Evolutionary conservation across 1,284 basidiomycete species (phyloP).

Genomic region (Inonotus obliquus): DNA sequence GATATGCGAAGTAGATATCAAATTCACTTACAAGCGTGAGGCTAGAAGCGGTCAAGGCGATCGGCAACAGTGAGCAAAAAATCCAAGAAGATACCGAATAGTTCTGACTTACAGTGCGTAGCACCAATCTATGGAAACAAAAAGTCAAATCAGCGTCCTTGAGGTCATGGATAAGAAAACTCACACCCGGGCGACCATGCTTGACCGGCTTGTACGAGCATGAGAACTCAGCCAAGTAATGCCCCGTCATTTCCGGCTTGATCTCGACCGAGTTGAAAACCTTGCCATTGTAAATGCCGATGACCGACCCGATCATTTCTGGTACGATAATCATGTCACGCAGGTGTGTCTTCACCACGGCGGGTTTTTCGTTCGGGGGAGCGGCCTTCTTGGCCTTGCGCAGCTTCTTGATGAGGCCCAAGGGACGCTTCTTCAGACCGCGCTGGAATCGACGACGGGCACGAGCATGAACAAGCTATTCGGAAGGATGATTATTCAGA

Average conservation of each 20-base stretch:
- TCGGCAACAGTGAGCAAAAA: constrained; percentile 15
- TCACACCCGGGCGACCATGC: constrained; percentile 96
- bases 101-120: constrained; percentile 54
- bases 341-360: constrained; percentile 98
- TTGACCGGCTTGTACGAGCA: constrained; percentile 98
- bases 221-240: constrained; percentile 96
- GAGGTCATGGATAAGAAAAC: constrained; percentile 26
- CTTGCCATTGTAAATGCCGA: constrained; percentile 98
- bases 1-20: constrained; percentile 6
- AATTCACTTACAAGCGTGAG: constrained; percentile 59
- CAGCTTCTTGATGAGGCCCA: constrained; percentile 99
- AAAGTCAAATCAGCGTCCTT: neutral
- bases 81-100: constrained; percentile 37
- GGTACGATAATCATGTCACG: constrained; percentile 99
- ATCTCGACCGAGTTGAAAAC: constrained; percentile 97
- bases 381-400: constrained; percentile 99
- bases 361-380: constrained; percentile 96
- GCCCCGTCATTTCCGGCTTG: constrained; percentile 99
- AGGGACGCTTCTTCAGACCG: constrained; percentile 96
- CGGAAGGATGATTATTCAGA: constrained; percentile 14
- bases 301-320: constrained; percentile 98
- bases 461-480: constrained; percentile 93
- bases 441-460: constrained; percentile 98
- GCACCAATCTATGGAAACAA: constrained; percentile 72
- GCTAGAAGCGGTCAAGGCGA: constrained; percentile 32